A percentile compares a stretch with the other conserved stretches of the same genome.
phyloP scores from a whole-genome alignment of 1,284 basidiomycete genomes.

The Neolentinus lepideus region DNA sequence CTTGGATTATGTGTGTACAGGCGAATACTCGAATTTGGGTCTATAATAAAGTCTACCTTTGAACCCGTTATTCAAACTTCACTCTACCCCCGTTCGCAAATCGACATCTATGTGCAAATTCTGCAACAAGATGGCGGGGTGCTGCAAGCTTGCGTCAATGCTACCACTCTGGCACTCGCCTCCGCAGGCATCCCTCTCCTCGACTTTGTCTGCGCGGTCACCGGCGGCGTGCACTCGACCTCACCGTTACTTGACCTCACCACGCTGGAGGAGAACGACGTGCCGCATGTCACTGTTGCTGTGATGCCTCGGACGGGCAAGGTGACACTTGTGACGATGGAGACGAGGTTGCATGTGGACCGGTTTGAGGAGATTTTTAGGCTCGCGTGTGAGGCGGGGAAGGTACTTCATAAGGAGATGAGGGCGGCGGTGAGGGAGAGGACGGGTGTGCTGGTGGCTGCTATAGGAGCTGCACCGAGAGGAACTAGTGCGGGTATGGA shows the following conservation, averaged over 20 bases:
- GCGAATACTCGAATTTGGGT: constrained; percentile 82
- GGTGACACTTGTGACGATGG: constrained; percentile 87
- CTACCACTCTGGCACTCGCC: constrained; percentile 86
- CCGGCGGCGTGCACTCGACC: constrained; percentile 73
- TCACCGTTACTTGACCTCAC: constrained; percentile 84
- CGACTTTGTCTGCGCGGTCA: constrained; percentile 87
- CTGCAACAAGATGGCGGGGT: constrained; percentile 91
- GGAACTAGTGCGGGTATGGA: constrained; percentile 3
- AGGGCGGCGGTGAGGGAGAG: constrained; percentile 60
- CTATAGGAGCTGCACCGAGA: constrained; percentile 29
- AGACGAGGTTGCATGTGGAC: constrained; percentile 91
- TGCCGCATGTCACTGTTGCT: constrained; percentile 85
- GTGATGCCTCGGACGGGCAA: constrained; percentile 79
- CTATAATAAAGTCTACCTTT: constrained; percentile 89
- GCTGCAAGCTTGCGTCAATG: constrained; percentile 93
- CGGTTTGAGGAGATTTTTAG: constrained; percentile 86
- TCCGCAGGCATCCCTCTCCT: constrained; percentile 86
- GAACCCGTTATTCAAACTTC: constrained; percentile 90
- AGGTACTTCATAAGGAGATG: constrained; percentile 84
- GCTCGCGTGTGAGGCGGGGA: constrained; percentile 72
- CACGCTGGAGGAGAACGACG: constrained; percentile 82
- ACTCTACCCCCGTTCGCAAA: constrained; percentile 90
- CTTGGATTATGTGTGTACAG: constrained; percentile 32
- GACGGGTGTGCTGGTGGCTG: constrained; percentile 54
- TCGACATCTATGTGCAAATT: constrained; percentile 91